A percentile compares a stretch with the other conserved stretches of the same genome.
Conservation (phyloP, 441 rosid species). For the Omphalea diandra region DNA sequence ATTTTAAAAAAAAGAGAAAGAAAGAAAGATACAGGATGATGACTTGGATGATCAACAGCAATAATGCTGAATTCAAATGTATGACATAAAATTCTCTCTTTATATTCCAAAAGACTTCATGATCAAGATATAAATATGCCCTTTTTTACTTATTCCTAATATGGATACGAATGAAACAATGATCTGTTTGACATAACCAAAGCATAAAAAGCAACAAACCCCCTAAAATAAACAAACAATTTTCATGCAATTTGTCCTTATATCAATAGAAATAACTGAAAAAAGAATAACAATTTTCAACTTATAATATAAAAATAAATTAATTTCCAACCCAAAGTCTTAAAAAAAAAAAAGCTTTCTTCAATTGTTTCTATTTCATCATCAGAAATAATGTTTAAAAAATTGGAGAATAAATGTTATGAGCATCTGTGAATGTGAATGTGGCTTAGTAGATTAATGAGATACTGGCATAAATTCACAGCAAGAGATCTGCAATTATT, state of each 20-base stretch:
- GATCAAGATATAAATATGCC: conserved; percentile 42
- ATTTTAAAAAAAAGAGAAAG: conserved; percentile 7
- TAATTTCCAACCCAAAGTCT: not conserved
- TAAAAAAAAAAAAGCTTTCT: not conserved
- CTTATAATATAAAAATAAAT: not conserved
- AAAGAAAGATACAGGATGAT: conserved; percentile 32
- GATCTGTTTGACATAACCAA: conserved; percentile 38
- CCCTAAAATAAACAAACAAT: conserved; percentile 15
- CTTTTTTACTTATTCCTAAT: conserved; percentile 41
- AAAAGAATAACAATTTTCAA: conserved; percentile 6
- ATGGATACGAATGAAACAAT: conserved; percentile 49
- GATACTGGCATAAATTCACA: conserved; percentile 40
- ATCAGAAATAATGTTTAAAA: too few species aligned
- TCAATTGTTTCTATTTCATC: not conserved
- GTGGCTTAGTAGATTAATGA: conserved; percentile 25
- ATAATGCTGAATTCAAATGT: conserved; percentile 31
- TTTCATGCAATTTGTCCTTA: conserved; percentile 20
- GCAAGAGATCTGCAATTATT: conserved; percentile 30
- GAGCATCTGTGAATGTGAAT: conserved; percentile 37
- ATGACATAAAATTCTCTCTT: conserved; percentile 26
- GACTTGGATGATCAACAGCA: conserved; percentile 17
- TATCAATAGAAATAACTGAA: not conserved
- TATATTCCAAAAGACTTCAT: conserved; percentile 55
- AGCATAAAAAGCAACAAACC: conserved; percentile 23
- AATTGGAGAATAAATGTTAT: conserved; percentile 23